Conservation (phyloP, 1,284 basidiomycete species). For the Grifola frondosa region DNA sequence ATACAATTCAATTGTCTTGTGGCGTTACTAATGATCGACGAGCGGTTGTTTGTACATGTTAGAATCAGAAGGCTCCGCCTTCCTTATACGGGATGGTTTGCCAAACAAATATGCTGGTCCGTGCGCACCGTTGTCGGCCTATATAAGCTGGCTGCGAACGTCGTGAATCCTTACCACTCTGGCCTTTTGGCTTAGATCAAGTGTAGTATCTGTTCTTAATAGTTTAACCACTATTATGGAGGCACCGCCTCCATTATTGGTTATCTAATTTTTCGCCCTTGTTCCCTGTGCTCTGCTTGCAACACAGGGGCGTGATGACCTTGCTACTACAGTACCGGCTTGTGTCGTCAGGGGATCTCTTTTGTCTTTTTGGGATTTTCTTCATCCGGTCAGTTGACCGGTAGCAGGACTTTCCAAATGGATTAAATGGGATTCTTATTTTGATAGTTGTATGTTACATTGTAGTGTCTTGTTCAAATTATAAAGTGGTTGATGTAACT, state of each 20-base stretch:
- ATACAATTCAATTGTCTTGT: too few relatives aligned
- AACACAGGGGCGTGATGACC: constrained; percentile 1
- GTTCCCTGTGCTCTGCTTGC: constrained; percentile 3
- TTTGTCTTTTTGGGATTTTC: constrained; percentile 10
- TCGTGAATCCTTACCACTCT: constrained; percentile 59
- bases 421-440: constrained; percentile 6
- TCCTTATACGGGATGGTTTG: constrained; percentile 1
- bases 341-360: constrained; percentile 24
- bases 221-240: constrained; percentile 70
- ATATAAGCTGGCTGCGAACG: constrained; percentile 14
- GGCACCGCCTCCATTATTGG: constrained; percentile 25
- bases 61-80: neutral
- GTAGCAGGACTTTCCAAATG: constrained; percentile 8
- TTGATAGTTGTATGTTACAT: too few relatives aligned
- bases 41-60: too few relatives aligned
- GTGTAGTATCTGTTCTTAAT: constrained; percentile 92
- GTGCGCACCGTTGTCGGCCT: constrained; percentile 15
- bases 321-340: constrained; percentile 24
- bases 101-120: constrained; percentile 18
- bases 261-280: constrained; percentile 25
- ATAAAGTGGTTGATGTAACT: neutral
- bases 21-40: too few relatives aligned
- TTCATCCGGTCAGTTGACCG: constrained; percentile 9
- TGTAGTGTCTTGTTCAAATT: neutral
- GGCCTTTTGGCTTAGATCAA: constrained; percentile 95